phyloP scores from a whole-genome alignment of 2,329 filamentous ascomycete genomes.

The Microdochium bolleyi region DNA sequence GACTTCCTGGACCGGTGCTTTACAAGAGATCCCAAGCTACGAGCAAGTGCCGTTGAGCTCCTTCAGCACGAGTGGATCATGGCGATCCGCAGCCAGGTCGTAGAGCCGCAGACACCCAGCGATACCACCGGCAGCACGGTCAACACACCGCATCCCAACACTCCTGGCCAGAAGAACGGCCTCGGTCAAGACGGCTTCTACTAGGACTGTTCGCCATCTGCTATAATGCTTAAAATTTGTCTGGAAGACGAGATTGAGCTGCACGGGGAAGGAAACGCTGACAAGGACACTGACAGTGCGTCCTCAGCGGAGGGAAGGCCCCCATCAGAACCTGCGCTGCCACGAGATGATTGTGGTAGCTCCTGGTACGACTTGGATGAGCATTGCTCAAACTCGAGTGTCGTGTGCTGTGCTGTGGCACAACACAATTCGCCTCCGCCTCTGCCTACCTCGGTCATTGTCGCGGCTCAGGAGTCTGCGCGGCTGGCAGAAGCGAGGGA shows the following conservation, averaged over 20 bases:
- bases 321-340: too few species aligned
- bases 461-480: conserved; percentile 16
- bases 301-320: neutral
- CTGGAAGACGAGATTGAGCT: conserved; percentile 7
- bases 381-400: neutral
- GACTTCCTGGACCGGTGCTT: conserved; percentile 89
- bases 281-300: neutral
- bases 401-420: neutral
- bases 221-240: conserved; percentile 9
- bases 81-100: conserved; percentile 55
- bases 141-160: conserved; percentile 23
- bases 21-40: conserved; percentile 68
- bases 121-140: conserved; percentile 36
- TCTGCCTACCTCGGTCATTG: conserved; percentile 3
- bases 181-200: conserved; percentile 23
- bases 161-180: conserved; percentile 17
- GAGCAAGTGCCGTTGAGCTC: conserved; percentile 78
- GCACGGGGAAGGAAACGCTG: neutral
- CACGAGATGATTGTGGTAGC: neutral
- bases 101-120: conserved; percentile 56
- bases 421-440: neutral
- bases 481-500: conserved; percentile 15
- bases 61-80: conserved; percentile 90
- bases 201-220: conserved; percentile 15
- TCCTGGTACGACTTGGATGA: neutral